Conservation (phyloP, 2,329 filamentous ascomycete species). For the Ilyonectria destructans region DNA sequence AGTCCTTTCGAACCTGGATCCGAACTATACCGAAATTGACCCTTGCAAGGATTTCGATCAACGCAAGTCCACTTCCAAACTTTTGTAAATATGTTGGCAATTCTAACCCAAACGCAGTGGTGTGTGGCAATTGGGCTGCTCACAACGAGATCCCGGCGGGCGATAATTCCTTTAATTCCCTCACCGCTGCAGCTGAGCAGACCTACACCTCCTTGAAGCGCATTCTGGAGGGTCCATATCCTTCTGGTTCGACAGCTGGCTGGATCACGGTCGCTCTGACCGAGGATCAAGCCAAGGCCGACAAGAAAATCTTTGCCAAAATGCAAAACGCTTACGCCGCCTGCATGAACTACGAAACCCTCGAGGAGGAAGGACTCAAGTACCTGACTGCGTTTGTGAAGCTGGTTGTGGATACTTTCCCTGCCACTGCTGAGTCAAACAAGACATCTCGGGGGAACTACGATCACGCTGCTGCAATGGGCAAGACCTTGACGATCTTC, state of each 20-base stretch:
- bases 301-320: slow-evolving; percentile 77
- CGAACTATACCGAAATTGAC: slow-evolving; percentile 73
- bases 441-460: neutral
- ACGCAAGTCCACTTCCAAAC: slow-evolving; percentile 52
- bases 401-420: slow-evolving; percentile 30
- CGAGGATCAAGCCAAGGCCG: slow-evolving; percentile 58
- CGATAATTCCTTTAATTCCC: slow-evolving; percentile 55
- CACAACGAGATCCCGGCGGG: slow-evolving; percentile 77
- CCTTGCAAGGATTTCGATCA: slow-evolving; percentile 80
- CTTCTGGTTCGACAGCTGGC: slow-evolving; percentile 64
- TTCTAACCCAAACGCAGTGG: slow-evolving; percentile 3
- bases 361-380: slow-evolving; percentile 69
- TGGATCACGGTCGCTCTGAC: slow-evolving; percentile 34
- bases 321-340: slow-evolving; percentile 76
- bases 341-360: slow-evolving; percentile 75
- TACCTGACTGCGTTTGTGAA: slow-evolving; percentile 73
- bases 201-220: slow-evolving; percentile 40
- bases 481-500: slow-evolving; percentile 28
- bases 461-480: slow-evolving; percentile 17
- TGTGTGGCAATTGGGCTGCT: slow-evolving; percentile 75
- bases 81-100: slow-evolving; percentile 59
- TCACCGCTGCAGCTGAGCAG: neutral
- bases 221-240: slow-evolving; percentile 64
- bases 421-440: neutral
- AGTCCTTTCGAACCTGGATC: slow-evolving; percentile 49